Base-by-base conservation (phyloP, 2,329 filamentous ascomycete species). In the Aspergillus brasiliensis region DNA sequence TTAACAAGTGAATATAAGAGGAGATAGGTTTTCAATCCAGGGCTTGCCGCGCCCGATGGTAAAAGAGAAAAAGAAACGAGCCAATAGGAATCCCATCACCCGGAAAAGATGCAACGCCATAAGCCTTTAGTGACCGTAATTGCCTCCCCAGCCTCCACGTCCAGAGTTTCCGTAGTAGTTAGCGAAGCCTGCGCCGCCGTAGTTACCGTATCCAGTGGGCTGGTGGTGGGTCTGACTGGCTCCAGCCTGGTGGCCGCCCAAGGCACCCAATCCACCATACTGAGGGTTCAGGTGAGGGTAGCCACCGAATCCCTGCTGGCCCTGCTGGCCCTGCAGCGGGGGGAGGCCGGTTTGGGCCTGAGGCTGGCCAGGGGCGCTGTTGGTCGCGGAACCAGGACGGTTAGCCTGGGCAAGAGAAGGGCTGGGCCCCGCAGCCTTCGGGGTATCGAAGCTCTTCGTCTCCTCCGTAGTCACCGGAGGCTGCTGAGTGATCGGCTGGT, bases 351-450 rank as follows among this genome's bases (percentile, higher is more conserved):
- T 76, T 68, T 85, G 84, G 56, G 73, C 73, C 64, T 76, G 70
- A 58, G 80, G 78, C 68, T 84, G 82, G 47, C 81, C 81, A 40
- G 79, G 81, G 23, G 79, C 80, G 68, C 80, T 86, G 75, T 87
- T 88, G 28, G 84, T 83, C 7, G 86, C 85, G 38, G 86, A 88
- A 44, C 84, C 85, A 40, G 86, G 86, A 62, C 86, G 84, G 65
- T 85, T 85, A 47, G 84, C 84, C 70, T 88, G 86, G 49, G 84
- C 84, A 40, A 88, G 79, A 10, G 83, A 84, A 25, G 86, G 86
- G 64, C 85, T 87, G 27, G 86, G 85, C 10, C 85, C 83, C 46
- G 80, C 81, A 51, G 78, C 75, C 76, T 87, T 86, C 49, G 82
- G 77, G 19, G 85, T 81, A 62, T 83, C 82, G 63, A 84, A 87